These are phyloP conservation scores for Aspergillus eucalypticola DNA, from an alignment of 2,329 filamentous ascomycete species.

Conservation along the genomic window DNA sequence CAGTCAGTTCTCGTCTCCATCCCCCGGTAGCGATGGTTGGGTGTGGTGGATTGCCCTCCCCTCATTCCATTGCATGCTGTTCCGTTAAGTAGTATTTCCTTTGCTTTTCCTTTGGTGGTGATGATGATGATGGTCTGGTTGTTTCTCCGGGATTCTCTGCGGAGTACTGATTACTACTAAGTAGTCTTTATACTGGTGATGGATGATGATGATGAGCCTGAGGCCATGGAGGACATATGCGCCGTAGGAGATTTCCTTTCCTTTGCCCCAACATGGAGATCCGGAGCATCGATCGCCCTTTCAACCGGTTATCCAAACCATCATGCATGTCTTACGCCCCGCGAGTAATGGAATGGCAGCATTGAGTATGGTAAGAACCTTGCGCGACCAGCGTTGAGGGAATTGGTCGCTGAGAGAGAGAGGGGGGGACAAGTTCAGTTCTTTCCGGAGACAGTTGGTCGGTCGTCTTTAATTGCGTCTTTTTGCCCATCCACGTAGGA, in stretches of 20 bases:
- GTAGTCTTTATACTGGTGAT: too few relatives aligned
- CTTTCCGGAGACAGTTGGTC: neutral
- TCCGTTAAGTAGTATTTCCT: neutral
- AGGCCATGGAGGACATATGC: neutral
- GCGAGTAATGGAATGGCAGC: slow-evolving; percentile 3
- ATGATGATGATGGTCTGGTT: neutral
- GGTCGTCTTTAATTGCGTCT: neutral
- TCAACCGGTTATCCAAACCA: neutral
- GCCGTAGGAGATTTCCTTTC: slow-evolving; percentile 1
- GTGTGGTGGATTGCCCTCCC: neutral
- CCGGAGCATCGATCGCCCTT: slow-evolving; percentile 7
- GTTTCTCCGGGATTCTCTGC: too few relatives aligned
- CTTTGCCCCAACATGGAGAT: neutral
- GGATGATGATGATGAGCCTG: neutral
- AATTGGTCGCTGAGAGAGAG: neutral
- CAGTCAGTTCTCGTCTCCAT: neutral
- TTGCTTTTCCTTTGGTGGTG: neutral
- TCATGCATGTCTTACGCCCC: slow-evolving; percentile 7
- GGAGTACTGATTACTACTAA: too few relatives aligned
- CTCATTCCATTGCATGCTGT: too few relatives aligned
- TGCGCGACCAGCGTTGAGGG: neutral
- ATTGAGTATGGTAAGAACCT: slow-evolving; percentile 2
- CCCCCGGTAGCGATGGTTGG: neutral
- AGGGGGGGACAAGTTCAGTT: neutral
- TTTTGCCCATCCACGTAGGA: too few relatives aligned